phyloP scores from a whole-genome alignment of 2,329 filamentous ascomycete genomes.

The Pseudogymnoascus sp. region DNA sequence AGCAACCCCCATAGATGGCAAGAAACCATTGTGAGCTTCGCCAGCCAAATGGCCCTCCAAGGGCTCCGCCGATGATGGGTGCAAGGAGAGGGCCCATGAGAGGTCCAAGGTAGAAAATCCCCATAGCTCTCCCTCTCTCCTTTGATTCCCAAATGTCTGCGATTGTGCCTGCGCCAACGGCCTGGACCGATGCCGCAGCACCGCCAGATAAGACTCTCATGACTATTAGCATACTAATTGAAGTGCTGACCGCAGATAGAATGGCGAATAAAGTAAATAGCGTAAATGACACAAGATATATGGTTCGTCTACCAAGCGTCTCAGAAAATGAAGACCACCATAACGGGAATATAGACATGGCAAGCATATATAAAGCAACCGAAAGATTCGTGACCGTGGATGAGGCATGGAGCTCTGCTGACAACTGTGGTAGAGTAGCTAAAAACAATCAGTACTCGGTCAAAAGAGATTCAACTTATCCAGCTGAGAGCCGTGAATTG shows the following conservation, averaged over 20 bases:
- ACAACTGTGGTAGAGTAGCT: slow-evolving; percentile 63
- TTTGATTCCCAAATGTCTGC: slow-evolving; percentile 69
- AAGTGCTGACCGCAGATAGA: slow-evolving; percentile 58
- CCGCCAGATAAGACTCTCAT: slow-evolving; percentile 69
- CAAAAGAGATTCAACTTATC: background rate
- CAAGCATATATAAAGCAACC: slow-evolving; percentile 72
- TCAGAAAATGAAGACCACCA: slow-evolving; percentile 80
- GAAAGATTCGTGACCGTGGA: slow-evolving; percentile 65
- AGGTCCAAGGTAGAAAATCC: slow-evolving; percentile 73
- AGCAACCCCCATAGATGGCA: slow-evolving; percentile 56
- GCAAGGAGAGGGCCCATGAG: slow-evolving; percentile 66
- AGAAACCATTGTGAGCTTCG: slow-evolving; percentile 72
- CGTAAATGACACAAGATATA: slow-evolving; percentile 68
- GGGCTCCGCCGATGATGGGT: slow-evolving; percentile 66
- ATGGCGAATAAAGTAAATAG: slow-evolving; percentile 66
- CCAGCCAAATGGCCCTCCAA: slow-evolving; percentile 66
- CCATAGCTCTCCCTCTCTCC: slow-evolving; percentile 73
- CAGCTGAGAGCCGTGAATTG: background rate
- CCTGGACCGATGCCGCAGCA: slow-evolving; percentile 71
- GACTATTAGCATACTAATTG: slow-evolving; percentile 68
- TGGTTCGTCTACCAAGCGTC: slow-evolving; percentile 61
- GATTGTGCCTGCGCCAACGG: slow-evolving; percentile 76
- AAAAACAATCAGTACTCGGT: slow-evolving; percentile 13
- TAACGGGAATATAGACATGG: slow-evolving; percentile 75
- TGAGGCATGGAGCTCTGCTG: slow-evolving; percentile 51